phyloP scores from a whole-genome alignment of 106 monocot genomes.

The Chionographis japonica region DNA sequence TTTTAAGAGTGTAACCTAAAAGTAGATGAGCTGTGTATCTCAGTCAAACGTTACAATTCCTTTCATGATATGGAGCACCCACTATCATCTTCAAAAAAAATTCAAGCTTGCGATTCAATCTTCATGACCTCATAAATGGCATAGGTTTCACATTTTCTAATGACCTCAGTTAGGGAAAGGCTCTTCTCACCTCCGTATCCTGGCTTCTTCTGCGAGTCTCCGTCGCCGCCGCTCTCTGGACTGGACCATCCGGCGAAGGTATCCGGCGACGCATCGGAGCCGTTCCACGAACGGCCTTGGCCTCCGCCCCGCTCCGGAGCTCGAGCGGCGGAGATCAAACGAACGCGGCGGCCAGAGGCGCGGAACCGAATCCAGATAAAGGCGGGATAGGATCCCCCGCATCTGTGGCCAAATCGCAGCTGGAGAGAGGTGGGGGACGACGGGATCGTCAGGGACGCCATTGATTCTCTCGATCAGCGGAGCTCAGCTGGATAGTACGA shows the following conservation, averaged over 20 bases:
- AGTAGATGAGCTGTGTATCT: no score
- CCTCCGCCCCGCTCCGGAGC: neutral
- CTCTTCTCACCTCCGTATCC: constrained; percentile 3
- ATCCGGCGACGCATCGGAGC: constrained; percentile 2
- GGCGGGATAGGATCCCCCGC: neutral
- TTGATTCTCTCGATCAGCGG: neutral
- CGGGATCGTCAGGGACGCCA: neutral
- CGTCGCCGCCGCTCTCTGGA: neutral
- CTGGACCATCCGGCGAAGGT: constrained; percentile 2
- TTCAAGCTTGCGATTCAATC: no score
- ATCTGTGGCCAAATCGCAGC: neutral
- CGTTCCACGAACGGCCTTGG: neutral
- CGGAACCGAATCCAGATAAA: neutral
- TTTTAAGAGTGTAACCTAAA: no score
- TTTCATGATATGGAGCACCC: no score
- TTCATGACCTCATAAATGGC: no score
- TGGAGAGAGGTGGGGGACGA: neutral
- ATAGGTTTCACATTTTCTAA: no score
- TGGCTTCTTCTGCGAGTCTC: neutral
- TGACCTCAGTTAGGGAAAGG: no score
- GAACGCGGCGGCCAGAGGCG: neutral
- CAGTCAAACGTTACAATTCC: no score
- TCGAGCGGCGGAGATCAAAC: neutral
- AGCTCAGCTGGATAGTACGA: no score
- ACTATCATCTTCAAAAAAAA: no score